These are phyloP conservation scores for Globisporangium canariense DNA, from an alignment of 352 stramenopile species.

Conservation along the genomic window DNA sequence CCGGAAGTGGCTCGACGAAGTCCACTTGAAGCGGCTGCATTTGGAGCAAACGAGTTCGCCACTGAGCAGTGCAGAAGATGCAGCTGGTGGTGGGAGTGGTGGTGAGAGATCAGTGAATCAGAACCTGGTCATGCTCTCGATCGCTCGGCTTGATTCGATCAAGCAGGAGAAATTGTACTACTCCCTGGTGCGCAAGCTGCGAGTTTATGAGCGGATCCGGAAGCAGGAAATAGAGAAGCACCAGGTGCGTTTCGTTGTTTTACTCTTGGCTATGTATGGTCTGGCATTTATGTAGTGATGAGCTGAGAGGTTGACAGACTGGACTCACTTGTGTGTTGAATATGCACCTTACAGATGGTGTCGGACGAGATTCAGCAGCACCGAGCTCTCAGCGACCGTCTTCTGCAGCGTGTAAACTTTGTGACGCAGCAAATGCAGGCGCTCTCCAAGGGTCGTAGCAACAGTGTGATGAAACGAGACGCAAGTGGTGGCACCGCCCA, in stretches of 20 bases:
- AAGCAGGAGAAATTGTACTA: conserved; percentile 34
- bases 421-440: background rate
- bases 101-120: conserved; percentile 19
- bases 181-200: conserved; percentile 20
- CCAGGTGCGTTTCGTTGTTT: conserved; percentile 15
- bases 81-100: background rate
- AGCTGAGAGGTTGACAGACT: too few relatives aligned
- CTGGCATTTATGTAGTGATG: too few relatives aligned
- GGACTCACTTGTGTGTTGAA: too few relatives aligned
- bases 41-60: background rate
- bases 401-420: conserved; percentile 7
- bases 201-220: conserved; percentile 25
- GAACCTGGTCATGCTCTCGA: conserved; percentile 31
- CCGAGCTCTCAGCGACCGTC: background rate
- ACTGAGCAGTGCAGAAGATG: background rate
- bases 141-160: conserved; percentile 36
- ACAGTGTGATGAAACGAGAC: background rate
- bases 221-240: conserved; percentile 29
- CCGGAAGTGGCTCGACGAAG: conserved; percentile 22
- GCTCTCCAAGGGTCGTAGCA: background rate
- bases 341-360: conserved; percentile 1
- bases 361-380: background rate
- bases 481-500: background rate
- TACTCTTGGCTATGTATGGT: background rate
- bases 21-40: conserved; percentile 5